These are phyloP conservation scores for Fusarium tuaranense DNA, from an alignment of 2,329 filamentous ascomycete genomes.

Conservation along the genomic window DNA sequence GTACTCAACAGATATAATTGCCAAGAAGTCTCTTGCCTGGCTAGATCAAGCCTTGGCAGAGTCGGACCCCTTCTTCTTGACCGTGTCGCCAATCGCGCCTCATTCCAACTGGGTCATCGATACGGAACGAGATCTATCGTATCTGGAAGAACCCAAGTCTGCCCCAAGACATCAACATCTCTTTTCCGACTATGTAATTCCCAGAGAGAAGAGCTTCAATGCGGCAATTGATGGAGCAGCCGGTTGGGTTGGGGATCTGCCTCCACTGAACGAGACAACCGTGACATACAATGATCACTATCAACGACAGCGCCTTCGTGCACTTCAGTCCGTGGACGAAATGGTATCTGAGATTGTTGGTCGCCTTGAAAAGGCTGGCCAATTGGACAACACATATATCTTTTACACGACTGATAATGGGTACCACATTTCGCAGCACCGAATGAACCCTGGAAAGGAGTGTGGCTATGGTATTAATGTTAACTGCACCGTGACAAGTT, in stretches of 20 bases:
- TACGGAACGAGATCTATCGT: background rate
- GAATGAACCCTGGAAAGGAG: conserved; percentile 63
- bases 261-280: conserved; percentile 45
- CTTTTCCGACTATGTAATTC: background rate
- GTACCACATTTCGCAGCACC: conserved; percentile 65
- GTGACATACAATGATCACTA: conserved; percentile 54
- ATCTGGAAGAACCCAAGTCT: conserved; percentile 11
- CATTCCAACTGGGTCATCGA: conserved; percentile 19
- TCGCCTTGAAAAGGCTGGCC: conserved; percentile 45
- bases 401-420: conserved; percentile 66
- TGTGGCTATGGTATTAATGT: conserved; percentile 52
- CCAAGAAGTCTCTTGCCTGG: background rate
- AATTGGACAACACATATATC: conserved; percentile 60
- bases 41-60: conserved; percentile 5
- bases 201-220: conserved; percentile 74
- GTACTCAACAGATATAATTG: conserved; percentile 10
- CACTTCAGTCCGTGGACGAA: conserved; percentile 60
- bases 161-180: background rate
- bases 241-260: conserved; percentile 57
- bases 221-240: conserved; percentile 58
- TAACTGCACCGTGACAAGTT: background rate
- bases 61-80: conserved; percentile 10
- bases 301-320: conserved; percentile 55
- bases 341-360: conserved; percentile 55
- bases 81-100: conserved; percentile 11